Evolutionary conservation across 2,329 filamentous ascomycete genomes (phyloP), one percentile per base, ranked within the genome.

Genomic region (Gyromitra esculenta): DNA sequence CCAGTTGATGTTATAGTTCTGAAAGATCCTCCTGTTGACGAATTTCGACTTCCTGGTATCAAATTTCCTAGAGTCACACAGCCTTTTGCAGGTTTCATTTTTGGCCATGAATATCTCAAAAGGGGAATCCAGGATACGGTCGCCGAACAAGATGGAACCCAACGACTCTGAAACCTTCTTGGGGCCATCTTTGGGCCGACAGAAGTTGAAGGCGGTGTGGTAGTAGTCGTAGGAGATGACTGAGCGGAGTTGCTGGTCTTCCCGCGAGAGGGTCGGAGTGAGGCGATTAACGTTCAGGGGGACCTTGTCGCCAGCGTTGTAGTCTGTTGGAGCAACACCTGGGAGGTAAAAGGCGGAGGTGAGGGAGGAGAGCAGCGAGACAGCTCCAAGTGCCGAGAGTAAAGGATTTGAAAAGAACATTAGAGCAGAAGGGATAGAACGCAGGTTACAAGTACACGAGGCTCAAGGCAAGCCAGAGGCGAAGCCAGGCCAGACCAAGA

Each of bases 221-320:
- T 99, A 99, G 86, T 99, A 98, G 85, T 98, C 95, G 87, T 92
- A 99, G 3, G 95, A 92, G 81, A 98, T 91, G 70, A 97, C 91
- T n/a, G 94, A 96, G 83, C 94, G 93, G 52, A 98, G 87, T 81
- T 93, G 91, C 35, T 91, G 89, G 84, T 97, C 93, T 79, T 89
- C 87, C 76, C 89, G 87, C 54, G 92, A 91, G 59, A 93, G 90
- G 59, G 94, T 90, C 2, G 96, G 95, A 54, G 93, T 96, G 81
- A 99, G 91, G 82, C 91, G 91, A 85, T 99, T 99, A 84, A 99
- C 96, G 82, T 92, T 91, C 63, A 99, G 88, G 31, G 94, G 93
- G 31, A 99, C 96, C 35, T 85, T 85, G 81, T 96, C 92, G 82
- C 90, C 92, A 67, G 86, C 85, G 81, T 92, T 90, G 86, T 99